Conservation (phyloP, 2,329 filamentous ascomycete genomes). For the Aspergillus awamori region DNA sequence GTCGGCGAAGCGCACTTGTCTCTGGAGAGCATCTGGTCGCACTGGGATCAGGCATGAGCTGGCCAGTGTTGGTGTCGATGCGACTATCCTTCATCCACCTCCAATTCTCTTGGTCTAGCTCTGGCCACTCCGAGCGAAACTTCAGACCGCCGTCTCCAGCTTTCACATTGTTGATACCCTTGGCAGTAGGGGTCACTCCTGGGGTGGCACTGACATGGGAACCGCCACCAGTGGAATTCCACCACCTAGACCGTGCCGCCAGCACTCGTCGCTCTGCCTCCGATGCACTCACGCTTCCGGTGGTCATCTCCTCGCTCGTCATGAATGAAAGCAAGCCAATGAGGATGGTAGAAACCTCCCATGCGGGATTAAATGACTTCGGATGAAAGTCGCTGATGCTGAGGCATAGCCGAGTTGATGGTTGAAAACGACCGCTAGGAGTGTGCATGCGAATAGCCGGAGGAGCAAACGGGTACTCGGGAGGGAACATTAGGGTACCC, state of each 20-base stretch:
- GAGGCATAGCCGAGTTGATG: constrained; percentile 86
- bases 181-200: constrained; percentile 58
- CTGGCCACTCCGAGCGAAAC: constrained; percentile 87
- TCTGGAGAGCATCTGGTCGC: constrained; percentile 61
- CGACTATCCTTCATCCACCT: constrained; percentile 84
- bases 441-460: constrained; percentile 99
- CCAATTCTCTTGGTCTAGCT: constrained; percentile 86
- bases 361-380: constrained; percentile 96
- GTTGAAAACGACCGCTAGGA: constrained; percentile 91
- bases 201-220: constrained; percentile 58
- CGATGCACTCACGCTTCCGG: constrained; percentile 78
- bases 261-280: constrained; percentile 76
- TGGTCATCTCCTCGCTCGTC: constrained; percentile 99
- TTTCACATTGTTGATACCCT: constrained; percentile 78
- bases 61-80: constrained; percentile 77
- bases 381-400: constrained; percentile 98
- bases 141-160: constrained; percentile 90
- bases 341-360: constrained; percentile 96
- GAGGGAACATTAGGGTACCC: constrained; percentile 93
- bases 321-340: constrained; percentile 95
- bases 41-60: constrained; percentile 59
- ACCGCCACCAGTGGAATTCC: constrained; percentile 93
- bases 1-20: constrained; percentile 66
- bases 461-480: constrained; percentile 95
- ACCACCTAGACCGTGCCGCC: constrained; percentile 82